Base-by-base conservation (phyloP, 371 early-diverging fungal genomes). In the Encephalitozoon romaleae region DNA sequence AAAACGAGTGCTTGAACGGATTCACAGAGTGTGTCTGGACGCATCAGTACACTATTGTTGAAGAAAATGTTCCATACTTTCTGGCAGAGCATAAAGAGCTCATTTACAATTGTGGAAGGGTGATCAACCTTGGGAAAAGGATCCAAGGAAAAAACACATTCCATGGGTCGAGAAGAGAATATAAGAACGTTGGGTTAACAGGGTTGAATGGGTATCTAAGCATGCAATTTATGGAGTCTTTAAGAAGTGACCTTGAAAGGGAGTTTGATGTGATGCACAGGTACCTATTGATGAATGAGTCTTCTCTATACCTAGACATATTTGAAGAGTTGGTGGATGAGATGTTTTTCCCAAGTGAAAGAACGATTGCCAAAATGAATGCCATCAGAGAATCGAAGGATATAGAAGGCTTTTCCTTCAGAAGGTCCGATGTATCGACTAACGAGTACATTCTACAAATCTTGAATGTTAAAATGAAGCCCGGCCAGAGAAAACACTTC, bases 361-460 rank as follows among this genome's bases (percentile, higher is more conserved):
- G 59, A 25, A 55, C 59, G 30, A 9, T 71, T 11, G 38, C 18
- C 32, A 71, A 71, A 21, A 55, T 71, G 26, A 71, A 71, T 71
- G 39, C 53, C 38, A 55, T 71, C n/a, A 55, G 47, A 30, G 59
- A 71, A 25, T 21, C 34, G 1, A 59, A 34, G 59, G 9, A 59
- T 32, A 18, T 42, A 15, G 26, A 39, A 8, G 59, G 54, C 39
- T 21, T 71, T 42, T 28, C 15, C 30, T 71, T 71, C 26, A 71
- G 42, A 42, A 59, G 39, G 1, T 18, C 59, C 1, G 42, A 71
- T 11, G 18, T 43, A 6, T 25, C 54, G 11, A 18, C 47, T 23
- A 71, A 71, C 55, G 30, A 53, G n/a, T 55, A 54, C 18, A 42
- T 71, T 11, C 45, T 55, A 21, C 39, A 71, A 34, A 71, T 71